Conservation (phyloP, 1,139 yeast species). For the Hyphopichia khmerensis region DNA sequence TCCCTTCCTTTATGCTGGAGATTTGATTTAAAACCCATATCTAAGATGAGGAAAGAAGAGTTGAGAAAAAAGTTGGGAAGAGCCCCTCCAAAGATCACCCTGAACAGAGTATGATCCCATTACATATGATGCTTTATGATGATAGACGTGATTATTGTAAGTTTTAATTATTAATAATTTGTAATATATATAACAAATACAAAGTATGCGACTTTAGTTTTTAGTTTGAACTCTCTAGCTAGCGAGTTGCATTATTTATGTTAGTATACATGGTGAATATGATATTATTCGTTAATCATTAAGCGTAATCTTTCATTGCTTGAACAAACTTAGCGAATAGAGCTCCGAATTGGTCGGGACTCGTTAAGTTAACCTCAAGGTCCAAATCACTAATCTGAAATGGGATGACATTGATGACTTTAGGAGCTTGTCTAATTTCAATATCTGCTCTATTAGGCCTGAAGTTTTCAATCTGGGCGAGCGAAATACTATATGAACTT, state of each 20-base stretch:
- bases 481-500: slow-evolving; percentile 20
- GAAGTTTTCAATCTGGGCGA: slow-evolving; percentile 19
- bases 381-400: slow-evolving; percentile 9
- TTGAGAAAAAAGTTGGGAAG: not conserved
- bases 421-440: slow-evolving; percentile 25
- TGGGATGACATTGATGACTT: slow-evolving; percentile 9
- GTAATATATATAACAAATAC: no score
- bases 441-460: slow-evolving; percentile 23
- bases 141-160: no score
- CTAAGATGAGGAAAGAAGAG: not conserved
- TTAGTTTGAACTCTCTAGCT: no score
- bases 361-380: slow-evolving; percentile 7
- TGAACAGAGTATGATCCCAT: not conserved
- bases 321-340: slow-evolving; percentile 12
- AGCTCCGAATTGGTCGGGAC: slow-evolving; percentile 7
- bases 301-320: slow-evolving; percentile 9
- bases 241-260: no score
- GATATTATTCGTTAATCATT: not conserved
- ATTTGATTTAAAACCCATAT: not conserved
- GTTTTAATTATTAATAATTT: no score
- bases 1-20: slow-evolving; percentile 1
- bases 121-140: no score
- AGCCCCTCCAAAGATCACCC: not conserved
- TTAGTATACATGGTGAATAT: not conserved
- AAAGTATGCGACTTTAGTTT: no score